Conservation (phyloP, 371 early-diverging fungal genomes). For the Mucor lusitanicus region DNA sequence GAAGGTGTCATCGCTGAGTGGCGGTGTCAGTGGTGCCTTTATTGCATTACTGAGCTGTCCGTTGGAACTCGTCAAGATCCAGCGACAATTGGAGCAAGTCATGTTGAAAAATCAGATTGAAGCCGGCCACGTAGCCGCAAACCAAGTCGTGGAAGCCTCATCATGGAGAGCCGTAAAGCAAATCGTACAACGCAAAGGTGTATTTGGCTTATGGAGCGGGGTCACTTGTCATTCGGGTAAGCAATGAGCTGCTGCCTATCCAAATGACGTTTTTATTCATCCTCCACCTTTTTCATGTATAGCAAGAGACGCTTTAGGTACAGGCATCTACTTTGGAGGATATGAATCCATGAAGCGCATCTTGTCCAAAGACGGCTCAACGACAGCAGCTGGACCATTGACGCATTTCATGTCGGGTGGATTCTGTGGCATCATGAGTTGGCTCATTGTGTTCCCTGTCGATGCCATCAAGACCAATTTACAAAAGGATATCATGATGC, state of each 20-base stretch:
- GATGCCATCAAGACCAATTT: conserved; percentile 76
- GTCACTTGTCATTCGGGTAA: conserved; percentile 44
- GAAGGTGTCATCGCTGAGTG: conserved; percentile 57
- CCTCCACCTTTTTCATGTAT: not conserved
- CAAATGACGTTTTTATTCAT: not conserved
- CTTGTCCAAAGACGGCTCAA: conserved; percentile 38
- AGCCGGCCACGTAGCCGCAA: conserved; percentile 8
- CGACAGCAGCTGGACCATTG: conserved; percentile 51
- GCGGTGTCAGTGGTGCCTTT: conserved; percentile 66
- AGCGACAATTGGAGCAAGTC: conserved; percentile 71
- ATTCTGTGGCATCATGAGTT: conserved; percentile 74
- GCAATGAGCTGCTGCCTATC: not conserved
- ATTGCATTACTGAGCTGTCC: conserved; percentile 75
- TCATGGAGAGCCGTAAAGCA: conserved; percentile 52
- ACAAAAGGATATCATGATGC: conserved; percentile 70
- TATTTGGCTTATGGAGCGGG: conserved; percentile 47
- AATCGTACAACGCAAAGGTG: conserved; percentile 47
- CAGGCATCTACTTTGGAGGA: conserved; percentile 75
- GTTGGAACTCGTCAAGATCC: conserved; percentile 80
- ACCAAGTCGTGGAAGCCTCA: conserved; percentile 20
- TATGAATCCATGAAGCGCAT: conserved; percentile 73
- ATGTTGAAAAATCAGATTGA: conserved; percentile 42
- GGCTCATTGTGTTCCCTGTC: conserved; percentile 80
- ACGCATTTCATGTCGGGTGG: conserved; percentile 77
- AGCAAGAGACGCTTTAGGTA: conserved; percentile 71